phyloP scores from a whole-genome alignment of 768 basidiomycete species.

The Podaxis sp. region DNA sequence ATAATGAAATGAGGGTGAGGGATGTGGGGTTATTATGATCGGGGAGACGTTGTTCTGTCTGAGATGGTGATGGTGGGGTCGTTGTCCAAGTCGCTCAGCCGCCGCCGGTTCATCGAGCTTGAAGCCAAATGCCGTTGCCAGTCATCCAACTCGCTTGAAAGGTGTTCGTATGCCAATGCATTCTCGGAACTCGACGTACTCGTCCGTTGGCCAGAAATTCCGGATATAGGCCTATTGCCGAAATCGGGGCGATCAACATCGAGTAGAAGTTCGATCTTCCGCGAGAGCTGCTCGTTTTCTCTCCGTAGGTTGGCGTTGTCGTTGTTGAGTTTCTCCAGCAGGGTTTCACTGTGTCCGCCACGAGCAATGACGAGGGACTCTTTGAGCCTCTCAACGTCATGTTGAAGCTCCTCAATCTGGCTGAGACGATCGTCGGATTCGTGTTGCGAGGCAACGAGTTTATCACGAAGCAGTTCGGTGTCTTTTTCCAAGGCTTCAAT shows the following conservation, averaged over 20 bases:
- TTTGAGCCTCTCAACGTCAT: slow-evolving; percentile 75
- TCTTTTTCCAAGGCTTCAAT: slow-evolving; percentile 76
- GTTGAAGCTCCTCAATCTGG: slow-evolving; percentile 77
- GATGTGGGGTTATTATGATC: slow-evolving; percentile 38
- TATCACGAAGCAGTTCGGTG: slow-evolving; percentile 66
- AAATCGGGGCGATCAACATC: slow-evolving; percentile 82
- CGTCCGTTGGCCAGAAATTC: slow-evolving; percentile 51
- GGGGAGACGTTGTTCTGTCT: slow-evolving; percentile 62
- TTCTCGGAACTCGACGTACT: slow-evolving; percentile 86
- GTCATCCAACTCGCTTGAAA: slow-evolving; percentile 79
- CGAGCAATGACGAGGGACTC: slow-evolving; percentile 72
- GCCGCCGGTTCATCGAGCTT: slow-evolving; percentile 73
- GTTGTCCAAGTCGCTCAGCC: slow-evolving; percentile 70
- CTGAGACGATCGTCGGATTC: slow-evolving; percentile 77
- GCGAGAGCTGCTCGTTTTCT: slow-evolving; percentile 88
- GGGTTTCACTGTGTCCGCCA: slow-evolving; percentile 72
- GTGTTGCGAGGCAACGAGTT: slow-evolving; percentile 66
- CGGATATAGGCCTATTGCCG: slow-evolving; percentile 59
- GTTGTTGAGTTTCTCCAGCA: slow-evolving; percentile 76
- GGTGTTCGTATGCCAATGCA: slow-evolving; percentile 69
- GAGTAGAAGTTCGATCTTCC: slow-evolving; percentile 85
- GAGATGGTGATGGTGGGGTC: slow-evolving; percentile 39
- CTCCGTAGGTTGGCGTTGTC: slow-evolving; percentile 78
- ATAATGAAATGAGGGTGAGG: slow-evolving; percentile 17
- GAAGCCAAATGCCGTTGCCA: slow-evolving; percentile 80